Evolutionary conservation across 2,329 filamentous ascomycete genomes (phyloP), one percentile per base, ranked within the genome.

Genomic region (Gyromitra esculenta): DNA sequence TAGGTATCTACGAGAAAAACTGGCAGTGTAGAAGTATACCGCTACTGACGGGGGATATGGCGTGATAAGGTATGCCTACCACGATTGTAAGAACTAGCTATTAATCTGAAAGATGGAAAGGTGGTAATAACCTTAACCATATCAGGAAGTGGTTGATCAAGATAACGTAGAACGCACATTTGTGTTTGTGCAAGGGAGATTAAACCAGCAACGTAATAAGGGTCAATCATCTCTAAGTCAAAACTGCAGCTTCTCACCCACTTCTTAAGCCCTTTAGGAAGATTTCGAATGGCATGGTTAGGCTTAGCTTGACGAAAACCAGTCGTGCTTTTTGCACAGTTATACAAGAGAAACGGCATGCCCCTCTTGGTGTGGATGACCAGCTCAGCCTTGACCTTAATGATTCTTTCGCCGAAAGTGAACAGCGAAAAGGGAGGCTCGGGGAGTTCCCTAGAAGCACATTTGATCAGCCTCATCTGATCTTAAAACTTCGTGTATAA

Each of bases 281-380:
- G 60, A 11, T 13, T 5, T 50, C 43, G 60, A 25, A 64, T 21
- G 11, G 25, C 43, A 11, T 13, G 25, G 2, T 4, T 4, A 15
- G 13, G 41, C 15, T 21, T 13, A 31, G 8, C 35, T 37, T 13
- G n/a, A 50, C 60, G 60, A 9, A 64, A 48, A 8, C 60, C 60
- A 18, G 21, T 15, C 48, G 54, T 59, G 5, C 37, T 59, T 8
- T 50, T 64, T 6, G 62, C 21, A 39, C 62, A 66, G 43, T 65
- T 73, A 18, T 66, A 73, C 13, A 73, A 15, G 18, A 73, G 69
- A 31, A 73, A 73, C 18, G 69, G 69, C 50, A 73, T 57, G 5
- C 69, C 69, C 18, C 54, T 50, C 18, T 39, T 64, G 11, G 69
- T 73, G 6, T 39, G 52, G 5, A 73, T 43, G 13, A 66, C 35